These are phyloP conservation scores for Mantamonas sphyraenae DNA, from an alignment of 78 protist genomes.

Conservation along the genomic window DNA sequence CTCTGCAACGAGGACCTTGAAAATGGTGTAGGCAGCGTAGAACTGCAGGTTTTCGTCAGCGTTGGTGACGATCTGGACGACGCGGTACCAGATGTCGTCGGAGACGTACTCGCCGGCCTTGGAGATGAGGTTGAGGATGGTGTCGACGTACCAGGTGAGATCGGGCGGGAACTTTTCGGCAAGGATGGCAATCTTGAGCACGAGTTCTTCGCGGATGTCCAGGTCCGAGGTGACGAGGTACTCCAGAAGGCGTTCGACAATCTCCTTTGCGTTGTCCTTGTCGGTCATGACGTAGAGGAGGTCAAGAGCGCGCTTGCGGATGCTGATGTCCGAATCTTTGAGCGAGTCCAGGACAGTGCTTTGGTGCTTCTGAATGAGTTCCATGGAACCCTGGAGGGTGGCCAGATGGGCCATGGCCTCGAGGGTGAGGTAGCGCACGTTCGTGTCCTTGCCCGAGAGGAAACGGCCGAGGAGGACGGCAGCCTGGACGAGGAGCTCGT, in stretches of 20 bases:
- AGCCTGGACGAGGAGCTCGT: constrained; percentile 36
- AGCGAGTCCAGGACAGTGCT: constrained; percentile 28
- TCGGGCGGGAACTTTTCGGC: constrained; percentile 85
- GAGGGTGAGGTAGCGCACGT: constrained; percentile 84
- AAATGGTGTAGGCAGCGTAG: constrained; percentile 74
- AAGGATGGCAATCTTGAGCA: constrained; percentile 86
- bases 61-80: constrained; percentile 89
- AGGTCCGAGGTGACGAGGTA: constrained; percentile 68
- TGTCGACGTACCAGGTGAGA: constrained; percentile 88
- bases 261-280: constrained; percentile 37
- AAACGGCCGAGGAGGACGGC: constrained; percentile 60
- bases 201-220: constrained; percentile 84
- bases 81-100: constrained; percentile 91
- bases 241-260: constrained; percentile 76
- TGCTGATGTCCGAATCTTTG: constrained; percentile 71
- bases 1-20: constrained; percentile 1
- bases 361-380: constrained; percentile 22
- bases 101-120: constrained; percentile 85
- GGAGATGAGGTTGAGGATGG: constrained; percentile 65
- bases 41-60: constrained; percentile 67
- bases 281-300: constrained; percentile 88
- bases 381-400: constrained; percentile 4
- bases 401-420: constrained; percentile 51
- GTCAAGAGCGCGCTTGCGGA: constrained; percentile 85
- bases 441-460: constrained; percentile 76